Percentiles rank a stretch among this genome's conserved stretches.
Evolutionary conservation across 495 filamentous ascomycete genomes (phyloP).

Genomic region (Tuber microsphaerosporum): DNA sequence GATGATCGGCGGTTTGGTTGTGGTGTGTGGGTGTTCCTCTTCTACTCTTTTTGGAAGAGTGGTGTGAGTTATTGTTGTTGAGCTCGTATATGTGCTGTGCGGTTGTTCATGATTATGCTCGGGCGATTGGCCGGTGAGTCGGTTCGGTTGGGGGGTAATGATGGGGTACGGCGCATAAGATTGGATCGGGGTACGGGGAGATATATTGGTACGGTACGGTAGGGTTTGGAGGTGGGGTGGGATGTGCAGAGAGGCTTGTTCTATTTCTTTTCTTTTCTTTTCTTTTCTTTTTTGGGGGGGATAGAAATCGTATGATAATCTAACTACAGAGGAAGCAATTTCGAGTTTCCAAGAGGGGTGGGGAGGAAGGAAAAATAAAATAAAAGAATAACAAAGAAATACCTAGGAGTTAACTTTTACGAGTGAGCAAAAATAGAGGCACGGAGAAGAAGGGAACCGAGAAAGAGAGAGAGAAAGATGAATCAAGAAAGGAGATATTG

Average conservation of each 20-base stretch:
- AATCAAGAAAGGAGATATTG: background rate
- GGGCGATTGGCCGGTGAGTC: background rate
- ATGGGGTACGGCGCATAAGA: background rate
- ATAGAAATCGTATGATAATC: background rate
- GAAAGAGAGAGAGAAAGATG: background rate
- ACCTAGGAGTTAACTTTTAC: background rate
- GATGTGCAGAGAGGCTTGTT: background rate
- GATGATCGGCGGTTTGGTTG: background rate
- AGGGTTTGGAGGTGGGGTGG: background rate
- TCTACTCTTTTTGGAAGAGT: background rate
- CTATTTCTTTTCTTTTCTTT: background rate
- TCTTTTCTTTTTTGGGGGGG: background rate
- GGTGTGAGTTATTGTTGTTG: background rate
- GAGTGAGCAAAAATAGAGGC: background rate
- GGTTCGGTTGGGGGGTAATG: background rate
- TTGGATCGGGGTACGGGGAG: background rate
- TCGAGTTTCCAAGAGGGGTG: background rate
- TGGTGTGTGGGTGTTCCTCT: background rate
- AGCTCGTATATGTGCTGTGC: background rate
- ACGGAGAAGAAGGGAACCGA: background rate
- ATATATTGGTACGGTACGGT: no score
- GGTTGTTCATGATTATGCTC: background rate
- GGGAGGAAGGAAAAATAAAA: background rate
- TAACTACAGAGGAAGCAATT: background rate
- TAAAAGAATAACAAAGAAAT: background rate